Evolutionary conservation across 139 green algal species (phyloP).

Genomic region (Chlamydomonas sphaeroides): DNA sequence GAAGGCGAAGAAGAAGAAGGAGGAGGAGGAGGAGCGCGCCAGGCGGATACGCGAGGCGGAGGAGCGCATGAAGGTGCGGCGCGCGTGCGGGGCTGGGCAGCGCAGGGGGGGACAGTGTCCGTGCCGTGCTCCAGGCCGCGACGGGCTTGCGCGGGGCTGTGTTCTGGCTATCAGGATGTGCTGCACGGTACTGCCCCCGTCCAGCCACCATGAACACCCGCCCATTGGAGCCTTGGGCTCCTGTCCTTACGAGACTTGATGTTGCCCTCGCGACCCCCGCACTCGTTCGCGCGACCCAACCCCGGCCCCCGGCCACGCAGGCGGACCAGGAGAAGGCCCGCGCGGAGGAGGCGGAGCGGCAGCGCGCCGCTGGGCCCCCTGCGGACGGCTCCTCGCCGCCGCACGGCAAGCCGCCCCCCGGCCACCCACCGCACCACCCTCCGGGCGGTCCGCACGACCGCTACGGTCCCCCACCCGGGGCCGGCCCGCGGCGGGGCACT

Average conservation of each 20-base stretch:
- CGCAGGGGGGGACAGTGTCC: no score
- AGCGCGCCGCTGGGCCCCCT: no score
- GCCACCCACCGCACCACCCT: neutral
- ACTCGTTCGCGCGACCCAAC: neutral
- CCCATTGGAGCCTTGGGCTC: no score
- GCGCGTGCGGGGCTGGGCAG: no score
- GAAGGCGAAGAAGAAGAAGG: slow-evolving; percentile 16
- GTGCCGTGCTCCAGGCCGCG: neutral
- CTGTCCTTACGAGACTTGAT: neutral
- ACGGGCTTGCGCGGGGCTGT: neutral
- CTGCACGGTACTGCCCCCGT: neutral
- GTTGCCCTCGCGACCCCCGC: no score
- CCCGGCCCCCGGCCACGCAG: neutral
- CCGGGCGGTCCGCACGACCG: no score
- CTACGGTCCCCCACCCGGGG: no score
- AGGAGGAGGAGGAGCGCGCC: slow-evolving; percentile 39
- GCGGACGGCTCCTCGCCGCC: neutral
- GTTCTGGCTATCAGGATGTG: neutral
- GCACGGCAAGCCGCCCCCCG: no score
- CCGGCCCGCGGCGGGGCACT: no score
- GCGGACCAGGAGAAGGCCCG: neutral
- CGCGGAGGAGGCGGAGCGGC: no score
- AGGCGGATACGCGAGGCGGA: slow-evolving; percentile 19
- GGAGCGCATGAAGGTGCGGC: slow-evolving; percentile 31
- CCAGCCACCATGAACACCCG: no score